Base-by-base conservation (phyloP, 495 filamentous ascomycete species). In the Hypoxylon fragiforme region DNA sequence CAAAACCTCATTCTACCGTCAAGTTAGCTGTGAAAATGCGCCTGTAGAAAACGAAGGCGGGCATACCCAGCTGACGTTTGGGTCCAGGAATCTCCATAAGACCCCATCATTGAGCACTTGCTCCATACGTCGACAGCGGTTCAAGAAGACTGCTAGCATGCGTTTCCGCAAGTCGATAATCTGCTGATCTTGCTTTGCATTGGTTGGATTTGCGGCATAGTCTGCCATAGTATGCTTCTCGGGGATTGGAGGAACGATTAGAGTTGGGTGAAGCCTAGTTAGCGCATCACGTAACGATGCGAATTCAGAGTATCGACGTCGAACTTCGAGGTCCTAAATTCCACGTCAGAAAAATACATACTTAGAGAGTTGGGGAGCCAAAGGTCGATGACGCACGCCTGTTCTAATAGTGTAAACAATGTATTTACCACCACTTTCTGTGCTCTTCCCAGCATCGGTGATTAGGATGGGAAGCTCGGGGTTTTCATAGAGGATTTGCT, bases 211-310 rank as follows among this genome's bases (percentile, higher is more conserved):
- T 14, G 95, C 92, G 18, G 94, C 94, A 69, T 98, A 98, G 66
- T 98, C 94, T 39, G 94, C 92, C 87, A 97, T 92, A 44, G 90
- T 91, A 67, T 97, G 94, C 69, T 98, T 98, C 73, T 98, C 94
- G 7, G 94, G 94, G 57, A 98, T 98, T 1, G 94, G 94, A 0
- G 94, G 94, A 44, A 98, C 88, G 54, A 98, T 85, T 26, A 97
- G 81, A 2, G 94, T 97, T 1, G 94, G 94, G 62, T 97, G 95
- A 47, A 98, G 77, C 53, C 87, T 86, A 15, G 91, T 88, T 13
- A 98, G 81, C 1, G 92, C 92, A 61, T 90, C 86, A 54, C 94
- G 81, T 37, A 98, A 76, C 5, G 90, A 96, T n/a, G 88, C 87
- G 66, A 98, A 98, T 66, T 98, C 94, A 1, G 95, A 97, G 68